phyloP scores from a whole-genome alignment of 306 rosid species.

The Cicer arietinum region DNA sequence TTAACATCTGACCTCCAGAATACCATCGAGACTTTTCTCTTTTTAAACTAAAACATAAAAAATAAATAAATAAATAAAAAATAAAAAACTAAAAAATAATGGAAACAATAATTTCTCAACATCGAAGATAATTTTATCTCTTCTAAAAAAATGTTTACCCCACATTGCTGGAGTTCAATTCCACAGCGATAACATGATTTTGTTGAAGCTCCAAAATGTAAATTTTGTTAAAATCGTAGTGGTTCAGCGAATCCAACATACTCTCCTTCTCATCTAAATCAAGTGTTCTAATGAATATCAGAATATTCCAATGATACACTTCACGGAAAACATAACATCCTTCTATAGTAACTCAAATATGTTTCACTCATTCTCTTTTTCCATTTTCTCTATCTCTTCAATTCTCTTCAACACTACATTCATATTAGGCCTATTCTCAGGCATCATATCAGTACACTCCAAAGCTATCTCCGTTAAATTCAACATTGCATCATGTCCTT shows the following conservation, averaged over 20 bases:
- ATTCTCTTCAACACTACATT: conserved; percentile 56
- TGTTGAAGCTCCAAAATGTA: no score
- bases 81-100: neutral
- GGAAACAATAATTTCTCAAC: conserved; percentile 7
- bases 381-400: conserved; percentile 57
- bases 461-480: conserved; percentile 69
- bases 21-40: no score
- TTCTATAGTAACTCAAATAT: conserved; percentile 5
- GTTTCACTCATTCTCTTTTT: conserved; percentile 45
- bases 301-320: conserved; percentile 12
- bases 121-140: conserved; percentile 23
- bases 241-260: no score
- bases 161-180: neutral
- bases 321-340: neutral
- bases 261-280: neutral
- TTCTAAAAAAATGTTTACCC: neutral
- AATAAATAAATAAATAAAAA: no score
- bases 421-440: conserved; percentile 68
- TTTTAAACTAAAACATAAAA: no score
- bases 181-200: no score
- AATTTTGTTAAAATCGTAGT: no score
- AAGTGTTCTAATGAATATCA: conserved; percentile 15
- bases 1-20: no score
- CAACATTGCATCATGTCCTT: conserved; percentile 72
- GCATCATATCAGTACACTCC: conserved; percentile 62